phyloP scores from a whole-genome alignment of 352 stramenopile genomes.

The Pythium folliculosum region DNA sequence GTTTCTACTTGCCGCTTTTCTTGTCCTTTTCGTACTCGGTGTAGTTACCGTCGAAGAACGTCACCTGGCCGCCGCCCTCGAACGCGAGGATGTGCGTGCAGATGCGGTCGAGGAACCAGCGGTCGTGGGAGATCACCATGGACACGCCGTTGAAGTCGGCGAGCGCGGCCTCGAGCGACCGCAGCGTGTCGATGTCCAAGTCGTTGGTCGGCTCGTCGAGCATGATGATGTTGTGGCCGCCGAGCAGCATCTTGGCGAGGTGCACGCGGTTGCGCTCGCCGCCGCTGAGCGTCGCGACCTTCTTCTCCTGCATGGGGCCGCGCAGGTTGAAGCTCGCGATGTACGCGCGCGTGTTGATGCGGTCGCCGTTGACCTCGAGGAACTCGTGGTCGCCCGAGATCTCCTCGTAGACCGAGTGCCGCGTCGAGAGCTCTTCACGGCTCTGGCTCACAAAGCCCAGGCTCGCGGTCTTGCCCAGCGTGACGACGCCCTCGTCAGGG shows the following conservation, averaged over 20 bases:
- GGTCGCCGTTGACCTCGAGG: constrained; percentile 69
- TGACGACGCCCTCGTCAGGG: constrained; percentile 75
- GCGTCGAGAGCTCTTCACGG: constrained; percentile 65
- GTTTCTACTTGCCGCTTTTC: constrained; percentile 29
- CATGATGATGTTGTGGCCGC: constrained; percentile 87
- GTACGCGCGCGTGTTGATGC: constrained; percentile 77
- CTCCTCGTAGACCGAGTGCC: constrained; percentile 79
- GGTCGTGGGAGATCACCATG: constrained; percentile 96
- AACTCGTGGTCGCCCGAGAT: constrained; percentile 88
- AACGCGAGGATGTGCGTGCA: constrained; percentile 88
- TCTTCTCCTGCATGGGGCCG: constrained; percentile 86
- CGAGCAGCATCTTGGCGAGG: constrained; percentile 83
- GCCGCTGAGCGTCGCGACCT: constrained; percentile 70
- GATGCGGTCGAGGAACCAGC: constrained; percentile 95
- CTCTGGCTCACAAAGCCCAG: constrained; percentile 80
- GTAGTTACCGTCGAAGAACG: constrained; percentile 89
- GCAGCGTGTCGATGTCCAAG: constrained; percentile 83
- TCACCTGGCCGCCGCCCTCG: constrained; percentile 65
- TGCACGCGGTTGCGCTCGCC: constrained; percentile 87
- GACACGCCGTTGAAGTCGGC: constrained; percentile 90
- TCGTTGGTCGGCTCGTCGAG: constrained; percentile 90
- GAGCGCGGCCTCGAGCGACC: constrained; percentile 88
- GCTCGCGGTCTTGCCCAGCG: constrained; percentile 78
- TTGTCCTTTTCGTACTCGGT: constrained; percentile 83
- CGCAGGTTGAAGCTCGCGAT: constrained; percentile 87